A percentile compares a stretch with the other conserved stretches of the same genome.
Conservation (phyloP, 257 asterid genomes). For the Oldenlandia corymbosa region DNA sequence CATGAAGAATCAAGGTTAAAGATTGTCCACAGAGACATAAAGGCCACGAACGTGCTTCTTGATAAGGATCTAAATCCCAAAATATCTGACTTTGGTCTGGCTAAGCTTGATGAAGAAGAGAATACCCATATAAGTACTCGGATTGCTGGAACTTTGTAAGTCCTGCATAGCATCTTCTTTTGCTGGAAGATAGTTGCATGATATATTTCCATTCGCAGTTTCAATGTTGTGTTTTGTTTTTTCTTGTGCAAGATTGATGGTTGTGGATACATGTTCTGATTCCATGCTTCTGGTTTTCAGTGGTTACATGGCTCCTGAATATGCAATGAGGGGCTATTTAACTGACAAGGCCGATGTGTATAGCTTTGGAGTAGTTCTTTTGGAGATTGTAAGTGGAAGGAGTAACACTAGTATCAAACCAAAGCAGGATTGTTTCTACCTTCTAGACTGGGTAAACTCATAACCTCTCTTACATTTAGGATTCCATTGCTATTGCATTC, state of each 20-base stretch:
- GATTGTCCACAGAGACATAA: slow-evolving; percentile 33
- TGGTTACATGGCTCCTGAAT: slow-evolving; percentile 42
- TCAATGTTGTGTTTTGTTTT: not conserved
- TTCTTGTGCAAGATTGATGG: too few species aligned
- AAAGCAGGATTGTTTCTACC: slow-evolving; percentile 11
- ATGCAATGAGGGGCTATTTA: slow-evolving; percentile 32
- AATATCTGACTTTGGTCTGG: slow-evolving; percentile 37
- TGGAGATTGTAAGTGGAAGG: slow-evolving; percentile 30
- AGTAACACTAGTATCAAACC: slow-evolving; percentile 22
- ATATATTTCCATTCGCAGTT: not conserved
- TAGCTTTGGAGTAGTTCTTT: slow-evolving; percentile 34
- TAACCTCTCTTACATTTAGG: not conserved
- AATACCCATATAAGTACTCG: slow-evolving; percentile 32
- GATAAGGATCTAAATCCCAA: slow-evolving; percentile 27
- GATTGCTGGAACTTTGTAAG: slow-evolving; percentile 33
- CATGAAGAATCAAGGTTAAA: slow-evolving; percentile 27
- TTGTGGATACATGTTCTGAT: not conserved
- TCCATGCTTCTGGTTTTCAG: slow-evolving; percentile 8
- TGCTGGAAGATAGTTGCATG: not conserved
- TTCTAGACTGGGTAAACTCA: slow-evolving; percentile 28
- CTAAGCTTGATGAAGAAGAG: slow-evolving; percentile 28
- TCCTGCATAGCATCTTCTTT: not conserved
- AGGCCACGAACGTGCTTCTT: slow-evolving; percentile 29
- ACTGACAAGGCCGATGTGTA: slow-evolving; percentile 34
- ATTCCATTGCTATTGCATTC: not conserved